A percentile compares a stretch with the other conserved stretches of the same genome.
These are phyloP conservation scores for Barbarea vulgaris DNA, from an alignment of 345 rosid genomes.

Conservation along the genomic window DNA sequence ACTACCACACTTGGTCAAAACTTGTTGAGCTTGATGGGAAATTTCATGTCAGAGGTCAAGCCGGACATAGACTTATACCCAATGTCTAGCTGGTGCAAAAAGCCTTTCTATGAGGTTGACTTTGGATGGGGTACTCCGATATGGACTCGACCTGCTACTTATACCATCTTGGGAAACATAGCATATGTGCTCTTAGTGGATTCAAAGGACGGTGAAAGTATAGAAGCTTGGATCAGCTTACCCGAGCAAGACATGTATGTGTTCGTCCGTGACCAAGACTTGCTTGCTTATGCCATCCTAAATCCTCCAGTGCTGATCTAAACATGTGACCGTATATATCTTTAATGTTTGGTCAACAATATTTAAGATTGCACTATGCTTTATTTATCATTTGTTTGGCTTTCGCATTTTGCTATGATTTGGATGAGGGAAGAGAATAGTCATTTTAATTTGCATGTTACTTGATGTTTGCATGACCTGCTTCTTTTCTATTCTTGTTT, in stretches of 20 bases:
- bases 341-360: not conserved
- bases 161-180: not conserved
- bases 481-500: too few species aligned
- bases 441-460: not conserved
- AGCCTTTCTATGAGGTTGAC: slow-evolving; percentile 44
- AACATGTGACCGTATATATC: not conserved
- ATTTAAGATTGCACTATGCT: too few species aligned
- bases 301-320: slow-evolving; percentile 34
- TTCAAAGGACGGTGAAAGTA: slow-evolving; percentile 40
- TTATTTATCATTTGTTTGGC: not conserved
- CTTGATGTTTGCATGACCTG: too few species aligned
- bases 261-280: slow-evolving; percentile 42
- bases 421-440: not conserved
- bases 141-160: slow-evolving; percentile 26
- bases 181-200: slow-evolving; percentile 24
- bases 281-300: slow-evolving; percentile 42
- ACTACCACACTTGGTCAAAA: not conserved
- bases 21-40: not conserved
- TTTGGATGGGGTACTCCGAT: slow-evolving; percentile 51
- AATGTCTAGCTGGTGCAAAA: slow-evolving; percentile 45
- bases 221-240: slow-evolving; percentile 52
- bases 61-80: slow-evolving; percentile 19
- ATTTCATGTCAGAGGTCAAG: too few species aligned
- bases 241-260: slow-evolving; percentile 43
- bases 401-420: not conserved